A percentile compares a stretch with the other conserved stretches of the same genome.
Conservation (phyloP, 768 basidiomycete species). For the Filobasidium floriforme region DNA sequence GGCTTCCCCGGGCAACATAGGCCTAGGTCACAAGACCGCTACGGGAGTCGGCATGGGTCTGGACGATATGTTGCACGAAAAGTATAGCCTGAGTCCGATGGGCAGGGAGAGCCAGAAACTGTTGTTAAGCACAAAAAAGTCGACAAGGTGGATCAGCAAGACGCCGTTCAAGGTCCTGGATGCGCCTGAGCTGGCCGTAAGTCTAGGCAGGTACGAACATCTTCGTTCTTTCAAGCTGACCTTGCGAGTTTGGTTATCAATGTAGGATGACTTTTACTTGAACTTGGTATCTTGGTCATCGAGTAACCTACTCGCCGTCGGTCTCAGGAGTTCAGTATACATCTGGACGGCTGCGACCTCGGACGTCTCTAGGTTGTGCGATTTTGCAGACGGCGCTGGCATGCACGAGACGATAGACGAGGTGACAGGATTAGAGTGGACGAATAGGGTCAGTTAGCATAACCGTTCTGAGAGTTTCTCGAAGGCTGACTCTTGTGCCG, state of each 20-base stretch:
- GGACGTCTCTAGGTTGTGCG: conserved; percentile 82
- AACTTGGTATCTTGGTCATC: conserved; percentile 96
- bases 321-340: conserved; percentile 84
- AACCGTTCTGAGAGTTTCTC: neutral
- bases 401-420: conserved; percentile 27
- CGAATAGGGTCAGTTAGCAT: conserved; percentile 55
- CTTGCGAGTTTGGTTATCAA: neutral
- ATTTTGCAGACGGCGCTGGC: conserved; percentile 49
- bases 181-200: conserved; percentile 78
- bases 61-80: conserved; percentile 76
- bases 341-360: conserved; percentile 95
- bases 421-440: conserved; percentile 79
- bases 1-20: conserved; percentile 37
- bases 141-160: conserved; percentile 76
- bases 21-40: conserved; percentile 27
- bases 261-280: conserved; percentile 85
- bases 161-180: conserved; percentile 95
- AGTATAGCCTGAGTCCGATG: conserved; percentile 84
- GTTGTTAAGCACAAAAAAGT: conserved; percentile 73
- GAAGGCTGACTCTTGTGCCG: neutral
- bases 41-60: conserved; percentile 46
- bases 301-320: conserved; percentile 89
- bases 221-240: conserved; percentile 12
- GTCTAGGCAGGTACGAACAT: conserved; percentile 14
- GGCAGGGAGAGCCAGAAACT: conserved; percentile 71